Base-by-base conservation (phyloP, 2,329 filamentous ascomycete species). In the Clonostachys byssicola region DNA sequence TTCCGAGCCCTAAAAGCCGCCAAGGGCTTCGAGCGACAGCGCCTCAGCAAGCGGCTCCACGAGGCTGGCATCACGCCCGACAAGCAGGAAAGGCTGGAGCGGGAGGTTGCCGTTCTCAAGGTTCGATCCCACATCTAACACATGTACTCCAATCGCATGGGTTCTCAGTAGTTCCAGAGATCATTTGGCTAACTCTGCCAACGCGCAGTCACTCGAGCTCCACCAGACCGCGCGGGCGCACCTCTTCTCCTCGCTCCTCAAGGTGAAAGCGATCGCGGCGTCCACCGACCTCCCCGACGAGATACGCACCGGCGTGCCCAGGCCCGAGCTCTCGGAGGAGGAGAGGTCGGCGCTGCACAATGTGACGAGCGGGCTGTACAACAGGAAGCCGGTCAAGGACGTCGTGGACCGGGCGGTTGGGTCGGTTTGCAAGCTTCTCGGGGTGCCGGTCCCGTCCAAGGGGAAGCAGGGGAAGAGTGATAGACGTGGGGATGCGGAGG, bases 11-110 rank as follows among this genome's bases (percentile, higher is more conserved):
- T 92, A 50, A 90, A 90, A 64, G 72, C 76, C 12, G 85, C 84
- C 48, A 89, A 88, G 60, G 84, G 85, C 42, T 86, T 89, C 59
- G 88, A 92, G 70, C 78, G 88, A 42, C 89, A 92, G 67, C 88
- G 90, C 53, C 76, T 88, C 50, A 77, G 85, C 51, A 85, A 81
- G 62, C 71, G 76, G 40, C 63, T 80, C 13, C 73, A 67, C 44
- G 77, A 80, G 30, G 66, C 68, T 45, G 72, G 70, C 45, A 56
- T 67, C 14, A 60, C 65, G 3, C 53, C 66, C 9, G 75, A 76
- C 41, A 81, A 83, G 57, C 68, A 79, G 18, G 67, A 71, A 49
- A 73, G 86, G 17, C 67, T 92, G 34, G 79, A 88, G 51, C 75
- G 77, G 34, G 88, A 83, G 58, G 60, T 81, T 41, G 61, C 68